Evolutionary conservation across 2,329 filamentous ascomycete species (phyloP).

Genomic region (Cladosporium sp.): DNA sequence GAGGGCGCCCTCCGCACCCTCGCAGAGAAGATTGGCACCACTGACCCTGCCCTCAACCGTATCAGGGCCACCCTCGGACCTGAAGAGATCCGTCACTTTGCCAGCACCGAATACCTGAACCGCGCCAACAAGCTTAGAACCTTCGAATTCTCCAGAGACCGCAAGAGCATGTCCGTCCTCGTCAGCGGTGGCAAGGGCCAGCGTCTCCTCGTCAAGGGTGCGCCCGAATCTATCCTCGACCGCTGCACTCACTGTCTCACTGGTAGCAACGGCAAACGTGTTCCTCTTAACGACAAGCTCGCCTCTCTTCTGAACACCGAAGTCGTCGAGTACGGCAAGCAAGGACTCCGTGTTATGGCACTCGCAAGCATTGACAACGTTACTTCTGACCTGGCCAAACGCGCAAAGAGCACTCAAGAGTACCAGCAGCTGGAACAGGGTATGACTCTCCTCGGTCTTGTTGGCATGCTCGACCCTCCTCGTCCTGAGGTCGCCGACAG

Average conservation of each 20-base stretch:
- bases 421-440: constrained; percentile 87
- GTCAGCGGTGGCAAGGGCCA: constrained; percentile 65
- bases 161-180: constrained; percentile 98
- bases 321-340: constrained; percentile 84
- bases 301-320: constrained; percentile 68
- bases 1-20: constrained; percentile 88
- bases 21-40: constrained; percentile 89
- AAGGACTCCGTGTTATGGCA: constrained; percentile 89
- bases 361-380: constrained; percentile 79
- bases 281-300: constrained; percentile 66
- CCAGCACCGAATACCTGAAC: constrained; percentile 79
- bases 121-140: constrained; percentile 72
- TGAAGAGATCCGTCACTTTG: constrained; percentile 66
- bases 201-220: constrained; percentile 91
- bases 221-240: constrained; percentile 89
- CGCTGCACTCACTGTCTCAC: constrained; percentile 79
- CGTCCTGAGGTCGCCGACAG: constrained; percentile 84
- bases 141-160: constrained; percentile 94
- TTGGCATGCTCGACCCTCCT: constrained; percentile 95
- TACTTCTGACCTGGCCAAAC: constrained; percentile 59
- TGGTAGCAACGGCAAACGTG: constrained; percentile 72
- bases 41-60: constrained; percentile 57
- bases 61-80: constrained; percentile 44
- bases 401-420: constrained; percentile 74
- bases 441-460: constrained; percentile 88